These are phyloP conservation scores for Cylindrotheca fusiformis DNA, from an alignment of 108 stramenopile species.

Conservation along the genomic window DNA sequence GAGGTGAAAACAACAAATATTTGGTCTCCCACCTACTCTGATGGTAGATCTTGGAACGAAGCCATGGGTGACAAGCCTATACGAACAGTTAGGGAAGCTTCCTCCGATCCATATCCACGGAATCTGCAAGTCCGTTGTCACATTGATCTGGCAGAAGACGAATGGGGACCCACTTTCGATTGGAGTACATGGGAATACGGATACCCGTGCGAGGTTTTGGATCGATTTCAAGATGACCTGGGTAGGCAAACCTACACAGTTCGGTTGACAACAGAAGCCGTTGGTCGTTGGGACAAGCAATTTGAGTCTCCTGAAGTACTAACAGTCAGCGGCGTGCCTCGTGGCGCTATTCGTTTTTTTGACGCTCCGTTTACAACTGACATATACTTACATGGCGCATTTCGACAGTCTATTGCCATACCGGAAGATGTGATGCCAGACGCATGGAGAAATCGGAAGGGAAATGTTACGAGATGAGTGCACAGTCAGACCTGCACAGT, in stretches of 20 bases:
- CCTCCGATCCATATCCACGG: conserved; percentile 28
- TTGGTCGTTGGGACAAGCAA: not conserved
- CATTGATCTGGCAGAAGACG: conserved; percentile 15
- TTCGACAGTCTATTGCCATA: conserved; percentile 65
- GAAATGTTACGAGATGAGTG: too few species aligned
- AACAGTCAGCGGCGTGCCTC: conserved; percentile 31
- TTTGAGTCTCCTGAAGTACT: not conserved
- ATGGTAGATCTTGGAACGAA: conserved; percentile 33
- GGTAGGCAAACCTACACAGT: conserved; percentile 5
- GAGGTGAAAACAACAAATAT: conserved; percentile 21
- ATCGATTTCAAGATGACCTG: conserved; percentile 10
- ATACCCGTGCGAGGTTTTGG: conserved; percentile 25
- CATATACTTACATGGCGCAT: conserved; percentile 37
- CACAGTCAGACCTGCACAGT: too few species aligned
- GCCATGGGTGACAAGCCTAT: conserved; percentile 12
- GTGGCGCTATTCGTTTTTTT: conserved; percentile 45
- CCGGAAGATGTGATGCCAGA: conserved; percentile 59
- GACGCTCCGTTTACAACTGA: conserved; percentile 49
- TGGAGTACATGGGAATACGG: conserved; percentile 13
- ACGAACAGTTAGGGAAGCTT: conserved; percentile 29
- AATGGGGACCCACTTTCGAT: not conserved
- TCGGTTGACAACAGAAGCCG: not conserved
- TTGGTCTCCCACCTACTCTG: conserved; percentile 28
- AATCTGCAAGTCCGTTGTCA: conserved; percentile 32
- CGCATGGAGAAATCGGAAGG: conserved; percentile 51